Evolutionary conservation across 352 stramenopile genomes (phyloP).

Genomic region (Globisporangium apiculatum): DNA sequence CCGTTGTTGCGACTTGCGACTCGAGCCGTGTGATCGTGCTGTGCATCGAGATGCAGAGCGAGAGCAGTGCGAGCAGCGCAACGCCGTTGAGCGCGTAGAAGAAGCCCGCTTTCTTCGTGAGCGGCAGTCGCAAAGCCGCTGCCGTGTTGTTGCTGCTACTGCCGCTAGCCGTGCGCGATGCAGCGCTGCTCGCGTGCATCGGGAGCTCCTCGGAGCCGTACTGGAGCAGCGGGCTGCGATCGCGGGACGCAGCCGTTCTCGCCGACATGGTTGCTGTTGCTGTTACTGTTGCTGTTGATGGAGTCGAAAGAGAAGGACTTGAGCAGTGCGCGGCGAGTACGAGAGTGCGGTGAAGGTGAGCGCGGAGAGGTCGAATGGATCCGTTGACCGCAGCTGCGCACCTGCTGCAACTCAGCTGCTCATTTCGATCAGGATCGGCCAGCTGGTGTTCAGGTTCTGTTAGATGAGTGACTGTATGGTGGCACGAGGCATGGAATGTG

Average conservation of each 20-base stretch:
- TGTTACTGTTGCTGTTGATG: background rate
- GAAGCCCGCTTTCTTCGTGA: slow-evolving; percentile 14
- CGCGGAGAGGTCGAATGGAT: background rate
- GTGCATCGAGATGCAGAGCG: slow-evolving; percentile 67
- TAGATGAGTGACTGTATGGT: background rate
- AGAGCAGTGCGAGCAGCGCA: slow-evolving; percentile 45
- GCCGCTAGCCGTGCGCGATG: slow-evolving; percentile 3
- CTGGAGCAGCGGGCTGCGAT: slow-evolving; percentile 50
- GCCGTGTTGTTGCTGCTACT: slow-evolving; percentile 10
- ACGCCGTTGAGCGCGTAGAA: slow-evolving; percentile 58
- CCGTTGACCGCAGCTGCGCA: background rate
- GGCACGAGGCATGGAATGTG: background rate
- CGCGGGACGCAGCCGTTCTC: slow-evolving; percentile 15
- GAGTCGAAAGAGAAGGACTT: background rate
- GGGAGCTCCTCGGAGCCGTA: slow-evolving; percentile 45
- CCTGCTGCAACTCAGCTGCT: background rate
- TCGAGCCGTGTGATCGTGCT: slow-evolving; percentile 54
- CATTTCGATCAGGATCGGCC: background rate
- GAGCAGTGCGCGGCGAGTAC: background rate
- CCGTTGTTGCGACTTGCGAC: slow-evolving; percentile 15
- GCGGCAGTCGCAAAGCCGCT: background rate
- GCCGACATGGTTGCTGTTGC: background rate
- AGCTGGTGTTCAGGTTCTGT: background rate
- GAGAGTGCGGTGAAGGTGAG: background rate
- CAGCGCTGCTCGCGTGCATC: slow-evolving; percentile 12